Conservation (phyloP, 768 basidiomycete genomes). For the Lentinus tigrinus region DNA sequence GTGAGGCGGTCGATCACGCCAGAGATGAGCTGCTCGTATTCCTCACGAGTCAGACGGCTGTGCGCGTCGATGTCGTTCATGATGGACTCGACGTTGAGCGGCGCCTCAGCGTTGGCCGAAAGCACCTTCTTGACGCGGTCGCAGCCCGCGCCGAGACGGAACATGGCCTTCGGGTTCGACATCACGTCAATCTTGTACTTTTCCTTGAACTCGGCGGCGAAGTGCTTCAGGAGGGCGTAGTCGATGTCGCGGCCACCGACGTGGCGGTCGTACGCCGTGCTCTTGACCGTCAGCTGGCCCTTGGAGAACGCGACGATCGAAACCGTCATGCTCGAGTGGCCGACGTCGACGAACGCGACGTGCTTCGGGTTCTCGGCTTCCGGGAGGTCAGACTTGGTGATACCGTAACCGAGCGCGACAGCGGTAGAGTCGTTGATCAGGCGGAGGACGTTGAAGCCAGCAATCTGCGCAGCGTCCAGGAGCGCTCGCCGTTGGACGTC, state of each 20-base stretch:
- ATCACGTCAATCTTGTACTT: conserved; percentile 98
- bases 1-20: conserved; percentile 76
- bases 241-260: conserved; percentile 98
- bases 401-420: conserved; percentile 94
- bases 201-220: conserved; percentile 87
- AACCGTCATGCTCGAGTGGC: conserved; percentile 88
- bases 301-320: conserved; percentile 92
- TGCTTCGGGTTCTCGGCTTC: conserved; percentile 77
- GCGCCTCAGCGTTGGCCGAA: conserved; percentile 88
- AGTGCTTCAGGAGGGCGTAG: conserved; percentile 84
- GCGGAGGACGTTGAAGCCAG: conserved; percentile 86
- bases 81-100: conserved; percentile 92
- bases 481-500: conserved; percentile 90
- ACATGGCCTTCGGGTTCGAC: conserved; percentile 85
- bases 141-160: conserved; percentile 85
- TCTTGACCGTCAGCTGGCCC: conserved; percentile 84
- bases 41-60: conserved; percentile 79
- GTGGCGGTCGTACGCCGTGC: conserved; percentile 88
- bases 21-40: conserved; percentile 76
- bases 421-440: conserved; percentile 98
- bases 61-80: conserved; percentile 94
- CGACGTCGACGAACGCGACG: conserved; percentile 93
- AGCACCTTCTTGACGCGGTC: conserved; percentile 96
- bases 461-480: conserved; percentile 86
- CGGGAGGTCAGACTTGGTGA: conserved; percentile 97